Base-by-base conservation (phyloP, 352 stramenopile species). In the Phytophthora uliginosa region DNA sequence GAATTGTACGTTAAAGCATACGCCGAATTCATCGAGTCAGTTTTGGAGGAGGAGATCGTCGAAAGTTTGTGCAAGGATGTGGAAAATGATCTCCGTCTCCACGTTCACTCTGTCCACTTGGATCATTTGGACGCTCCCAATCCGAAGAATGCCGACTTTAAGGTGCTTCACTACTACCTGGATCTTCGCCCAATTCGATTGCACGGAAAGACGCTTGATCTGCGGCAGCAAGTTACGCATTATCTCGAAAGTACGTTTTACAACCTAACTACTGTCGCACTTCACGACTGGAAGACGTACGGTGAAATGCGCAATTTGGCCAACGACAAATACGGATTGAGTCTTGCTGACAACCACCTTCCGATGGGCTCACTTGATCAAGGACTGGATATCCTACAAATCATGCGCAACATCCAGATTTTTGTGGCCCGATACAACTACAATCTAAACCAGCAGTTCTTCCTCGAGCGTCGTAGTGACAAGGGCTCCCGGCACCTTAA, bases 241-340 rank as follows among this genome's bases (percentile, higher is more conserved):
- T 98, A 98, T 67, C 78, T 99, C n/a, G 93, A 99, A 64, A 95
- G 84, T 63, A 98, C 88, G 45, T 99, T 99, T 69, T 99, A 99
- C 76, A 97, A 98, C 61, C 85, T 99, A 50, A 98, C 95, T 28
- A 98, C 93, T 5, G 81, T 99, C 3, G 93, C 92, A 36, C 71
- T 99, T n/a, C 95, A 99, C 69, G 96, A 99, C 74, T 98, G 95
- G 91, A 98, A 97, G 71, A 98, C 93, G 18, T 99, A 97, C 60
- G 88, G 90, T 7, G 94, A 98, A 57, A 99, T 99, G 94, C 92
- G 92, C 20, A 95, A 95, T 34, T 79, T 99, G 10, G 95, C 95
- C 22, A 93, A 96, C 60, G 92, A 98, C 78, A 98, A 97, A 76
- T 99, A 97, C 65, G 91, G 94, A 20, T 76, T 99, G 22, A 86